A percentile compares a stretch with the other conserved stretches of the same genome.
phyloP scores from a whole-genome alignment of 805 yeast species.

The Kazachstania kunashirensis region DNA sequence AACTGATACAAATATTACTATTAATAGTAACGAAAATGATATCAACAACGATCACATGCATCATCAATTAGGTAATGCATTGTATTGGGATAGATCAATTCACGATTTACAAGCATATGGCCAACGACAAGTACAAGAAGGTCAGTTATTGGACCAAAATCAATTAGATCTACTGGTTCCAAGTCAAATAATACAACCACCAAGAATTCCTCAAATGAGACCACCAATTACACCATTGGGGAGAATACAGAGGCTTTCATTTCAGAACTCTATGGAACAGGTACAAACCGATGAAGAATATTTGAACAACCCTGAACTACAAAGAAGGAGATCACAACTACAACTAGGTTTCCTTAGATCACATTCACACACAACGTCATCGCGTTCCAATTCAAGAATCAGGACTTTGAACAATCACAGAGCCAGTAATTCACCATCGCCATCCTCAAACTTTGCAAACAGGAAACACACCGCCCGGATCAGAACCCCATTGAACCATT shows the following conservation, averaged over 20 bases:
- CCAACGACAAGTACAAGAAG: not conserved
- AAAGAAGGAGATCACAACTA: conserved; percentile 28
- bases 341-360: conserved; percentile 21
- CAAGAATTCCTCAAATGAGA: not conserved
- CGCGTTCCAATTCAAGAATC: not conserved
- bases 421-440: not conserved
- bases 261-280: no score
- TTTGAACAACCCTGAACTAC: conserved; percentile 22
- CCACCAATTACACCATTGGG: not conserved
- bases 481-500: no score
- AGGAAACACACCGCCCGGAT: no score
- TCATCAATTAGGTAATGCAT: conserved; percentile 9
- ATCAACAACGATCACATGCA: not conserved
- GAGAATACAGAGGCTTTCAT: no score
- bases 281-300: conserved; percentile 27
- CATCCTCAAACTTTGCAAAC: no score
- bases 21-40: not conserved
- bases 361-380: not conserved
- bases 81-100: conserved; percentile 30
- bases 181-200: no score
- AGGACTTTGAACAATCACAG: not conserved
- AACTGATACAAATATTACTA: not conserved
- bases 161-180: no score
- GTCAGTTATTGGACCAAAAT: no score
- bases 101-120: conserved; percentile 10